A percentile compares a stretch with the other conserved stretches of the same genome.
Conservation (phyloP, 202 grass and related monocot species). For the Carex arenaria region DNA sequence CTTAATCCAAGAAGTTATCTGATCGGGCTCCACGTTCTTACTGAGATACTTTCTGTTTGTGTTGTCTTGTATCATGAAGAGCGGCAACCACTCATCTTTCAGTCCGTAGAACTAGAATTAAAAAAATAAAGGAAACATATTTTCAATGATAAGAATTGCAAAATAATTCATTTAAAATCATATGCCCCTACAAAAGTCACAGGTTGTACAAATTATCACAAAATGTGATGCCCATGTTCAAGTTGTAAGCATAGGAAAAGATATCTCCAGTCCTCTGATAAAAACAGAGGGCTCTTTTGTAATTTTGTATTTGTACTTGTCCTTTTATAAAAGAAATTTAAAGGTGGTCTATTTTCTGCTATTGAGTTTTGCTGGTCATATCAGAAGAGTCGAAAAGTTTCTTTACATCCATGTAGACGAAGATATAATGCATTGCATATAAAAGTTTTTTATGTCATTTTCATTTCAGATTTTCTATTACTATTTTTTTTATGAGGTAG, state of each 20-base stretch:
- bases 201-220: neutral
- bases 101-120: constrained; percentile 76
- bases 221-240: neutral
- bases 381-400: neutral
- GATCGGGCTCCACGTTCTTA: constrained; percentile 62
- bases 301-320: neutral
- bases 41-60: constrained; percentile 61
- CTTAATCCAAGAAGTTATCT: constrained; percentile 68
- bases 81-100: constrained; percentile 53
- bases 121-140: neutral
- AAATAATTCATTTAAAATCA: neutral
- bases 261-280: neutral
- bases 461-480: neutral
- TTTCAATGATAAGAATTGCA: neutral
- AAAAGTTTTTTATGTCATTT: neutral
- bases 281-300: neutral
- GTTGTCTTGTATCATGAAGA: constrained; percentile 58
- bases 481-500: neutral
- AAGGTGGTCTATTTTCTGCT: neutral
- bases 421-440: neutral
- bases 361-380: neutral
- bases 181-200: neutral
- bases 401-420: neutral
- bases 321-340: neutral
- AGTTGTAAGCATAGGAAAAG: neutral